phyloP scores from a whole-genome alignment of 257 asterid genomes.

The Solanum chilense region DNA sequence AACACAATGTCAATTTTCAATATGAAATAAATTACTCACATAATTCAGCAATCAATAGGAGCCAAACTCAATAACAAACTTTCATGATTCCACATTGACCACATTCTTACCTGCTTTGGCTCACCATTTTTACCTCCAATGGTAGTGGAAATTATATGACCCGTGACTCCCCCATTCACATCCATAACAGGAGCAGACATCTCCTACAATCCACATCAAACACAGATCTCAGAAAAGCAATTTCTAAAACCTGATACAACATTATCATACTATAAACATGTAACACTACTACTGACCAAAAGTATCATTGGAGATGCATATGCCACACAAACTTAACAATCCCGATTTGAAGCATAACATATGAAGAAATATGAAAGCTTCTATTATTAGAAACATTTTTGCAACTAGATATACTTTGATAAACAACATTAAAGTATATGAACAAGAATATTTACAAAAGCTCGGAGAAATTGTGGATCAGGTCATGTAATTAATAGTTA shows the following conservation, averaged over 20 bases:
- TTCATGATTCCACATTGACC: neutral
- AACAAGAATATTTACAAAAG: neutral
- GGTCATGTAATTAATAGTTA: neutral
- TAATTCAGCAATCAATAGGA: neutral
- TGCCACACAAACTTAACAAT: neutral
- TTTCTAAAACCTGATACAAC: neutral
- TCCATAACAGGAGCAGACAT: slow-evolving; percentile 69
- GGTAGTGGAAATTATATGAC: slow-evolving; percentile 85
- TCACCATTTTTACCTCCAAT: slow-evolving; percentile 94
- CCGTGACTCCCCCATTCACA: slow-evolving; percentile 64
- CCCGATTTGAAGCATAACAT: neutral
- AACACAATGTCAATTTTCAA: neutral
- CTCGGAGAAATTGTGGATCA: neutral
- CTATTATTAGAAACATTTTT: neutral
- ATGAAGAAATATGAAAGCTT: neutral
- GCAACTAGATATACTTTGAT: neutral
- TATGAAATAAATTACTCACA: neutral
- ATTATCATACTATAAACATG: neutral
- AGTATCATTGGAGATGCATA: neutral
- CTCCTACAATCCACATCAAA: slow-evolving; percentile 31
- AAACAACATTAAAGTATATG: neutral
- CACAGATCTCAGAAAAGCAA: neutral
- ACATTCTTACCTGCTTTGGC: slow-evolving; percentile 68
- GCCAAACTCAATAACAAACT: neutral
- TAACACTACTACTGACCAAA: neutral